phyloP scores from a whole-genome alignment of 2,329 filamentous ascomycete genomes.

The Scleromitrula shiraiana region DNA sequence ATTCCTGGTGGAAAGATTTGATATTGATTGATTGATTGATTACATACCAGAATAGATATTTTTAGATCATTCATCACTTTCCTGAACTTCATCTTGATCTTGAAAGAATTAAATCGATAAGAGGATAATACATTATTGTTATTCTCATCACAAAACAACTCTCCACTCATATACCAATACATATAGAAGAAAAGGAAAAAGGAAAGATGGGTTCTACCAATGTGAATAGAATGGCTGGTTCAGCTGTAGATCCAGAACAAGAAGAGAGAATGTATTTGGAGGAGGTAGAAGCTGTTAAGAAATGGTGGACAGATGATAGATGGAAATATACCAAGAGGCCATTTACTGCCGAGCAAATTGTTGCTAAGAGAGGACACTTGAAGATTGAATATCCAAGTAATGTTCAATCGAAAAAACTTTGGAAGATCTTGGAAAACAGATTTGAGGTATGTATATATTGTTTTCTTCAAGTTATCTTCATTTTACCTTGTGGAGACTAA shows the following conservation, averaged over 20 bases:
- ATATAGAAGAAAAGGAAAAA: too few species aligned
- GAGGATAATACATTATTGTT: neutral
- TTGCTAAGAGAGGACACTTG: slow-evolving; percentile 85
- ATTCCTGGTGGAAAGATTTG: too few species aligned
- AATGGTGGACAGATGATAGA: slow-evolving; percentile 88
- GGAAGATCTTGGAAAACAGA: slow-evolving; percentile 77
- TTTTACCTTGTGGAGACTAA: neutral
- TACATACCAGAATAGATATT: neutral
- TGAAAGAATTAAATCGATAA: neutral
- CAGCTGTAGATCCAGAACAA: slow-evolving; percentile 45
- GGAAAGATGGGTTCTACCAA: slow-evolving; percentile 11
- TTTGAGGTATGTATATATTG: slow-evolving; percentile 55
- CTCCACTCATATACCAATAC: slow-evolving; percentile 10
- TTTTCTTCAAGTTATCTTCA: neutral
- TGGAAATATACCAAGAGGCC: slow-evolving; percentile 90
- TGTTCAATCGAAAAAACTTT: slow-evolving; percentile 85
- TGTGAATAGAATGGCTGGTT: slow-evolving; percentile 49
- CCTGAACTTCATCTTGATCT: neutral
- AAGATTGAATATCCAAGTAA: slow-evolving; percentile 91
- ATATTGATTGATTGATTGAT: too few species aligned
- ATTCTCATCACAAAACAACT: too few species aligned
- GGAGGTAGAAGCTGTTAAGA: slow-evolving; percentile 81
- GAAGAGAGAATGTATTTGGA: slow-evolving; percentile 52
- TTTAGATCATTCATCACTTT: neutral
- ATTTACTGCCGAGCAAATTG: slow-evolving; percentile 95